phyloP scores from a whole-genome alignment of 345 rosid species.

The Lumnitzera littorea region DNA sequence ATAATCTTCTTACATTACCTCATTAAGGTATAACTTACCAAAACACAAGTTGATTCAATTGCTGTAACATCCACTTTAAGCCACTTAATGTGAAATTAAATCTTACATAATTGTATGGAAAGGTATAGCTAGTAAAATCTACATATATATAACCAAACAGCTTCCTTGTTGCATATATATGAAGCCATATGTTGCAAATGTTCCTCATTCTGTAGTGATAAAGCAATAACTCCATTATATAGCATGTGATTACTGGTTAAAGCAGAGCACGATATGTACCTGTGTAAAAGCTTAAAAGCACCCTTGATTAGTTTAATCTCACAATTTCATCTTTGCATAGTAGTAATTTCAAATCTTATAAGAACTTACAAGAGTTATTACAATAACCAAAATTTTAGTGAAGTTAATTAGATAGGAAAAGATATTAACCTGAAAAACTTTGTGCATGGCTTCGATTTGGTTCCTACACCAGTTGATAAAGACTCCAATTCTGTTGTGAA shows the following conservation, averaged over 20 bases:
- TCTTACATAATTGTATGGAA: background rate
- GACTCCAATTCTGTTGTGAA: constrained; percentile 85
- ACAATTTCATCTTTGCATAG: constrained; percentile 13
- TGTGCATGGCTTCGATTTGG: constrained; percentile 99
- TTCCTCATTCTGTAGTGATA: constrained; percentile 15
- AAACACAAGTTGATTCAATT: background rate
- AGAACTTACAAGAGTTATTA: constrained; percentile 16
- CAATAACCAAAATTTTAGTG: constrained; percentile 10
- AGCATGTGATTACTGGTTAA: constrained; percentile 24
- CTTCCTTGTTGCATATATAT: constrained; percentile 9
- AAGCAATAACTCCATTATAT: constrained; percentile 20
- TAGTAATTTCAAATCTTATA: constrained; percentile 14
- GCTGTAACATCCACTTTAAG: constrained; percentile 2
- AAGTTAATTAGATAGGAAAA: constrained; percentile 44
- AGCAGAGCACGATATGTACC: constrained; percentile 26
- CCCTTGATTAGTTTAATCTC: constrained; percentile 26
- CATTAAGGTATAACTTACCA: constrained; percentile 4
- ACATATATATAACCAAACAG: constrained; percentile 1
- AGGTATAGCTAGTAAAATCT: background rate
- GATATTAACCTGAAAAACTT: constrained; percentile 99
- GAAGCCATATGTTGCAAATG: constrained; percentile 8
- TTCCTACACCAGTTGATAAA: constrained; percentile 94
- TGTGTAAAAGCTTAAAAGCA: constrained; percentile 31
- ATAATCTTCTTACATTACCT: constrained; percentile 2
- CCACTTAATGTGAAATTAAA: constrained; percentile 1